Evolutionary conservation across 768 basidiomycete species (phyloP).

Genomic region (Suillus subluteus): DNA sequence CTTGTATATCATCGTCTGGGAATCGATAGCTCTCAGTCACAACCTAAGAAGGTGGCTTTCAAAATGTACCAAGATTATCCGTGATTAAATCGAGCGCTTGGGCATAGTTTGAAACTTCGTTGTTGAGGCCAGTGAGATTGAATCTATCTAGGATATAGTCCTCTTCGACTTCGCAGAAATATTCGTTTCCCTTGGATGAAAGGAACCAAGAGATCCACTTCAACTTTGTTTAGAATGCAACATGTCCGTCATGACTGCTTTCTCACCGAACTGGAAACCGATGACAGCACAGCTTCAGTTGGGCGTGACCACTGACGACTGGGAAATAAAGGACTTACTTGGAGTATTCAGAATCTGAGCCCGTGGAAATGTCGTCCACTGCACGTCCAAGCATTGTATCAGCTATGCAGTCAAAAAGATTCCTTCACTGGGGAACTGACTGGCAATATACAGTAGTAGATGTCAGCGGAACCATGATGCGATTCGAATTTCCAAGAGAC

Average conservation of each 20-base stretch:
- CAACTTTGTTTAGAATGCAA: slow-evolving; percentile 20
- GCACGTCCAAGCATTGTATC: slow-evolving; percentile 40
- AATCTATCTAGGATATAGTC: slow-evolving; percentile 98
- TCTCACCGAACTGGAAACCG: slow-evolving; percentile 31
- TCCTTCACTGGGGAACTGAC: slow-evolving; percentile 25
- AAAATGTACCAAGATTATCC: slow-evolving; percentile 84
- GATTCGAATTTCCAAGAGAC: slow-evolving; percentile 17
- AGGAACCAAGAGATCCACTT: slow-evolving; percentile 99
- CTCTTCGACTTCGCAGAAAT: slow-evolving; percentile 99
- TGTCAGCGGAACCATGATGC: slow-evolving; percentile 3
- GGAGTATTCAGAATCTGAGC: slow-evolving; percentile 95
- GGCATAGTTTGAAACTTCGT: slow-evolving; percentile 92
- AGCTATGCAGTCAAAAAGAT: slow-evolving; percentile 22
- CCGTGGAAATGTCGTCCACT: slow-evolving; percentile 90
- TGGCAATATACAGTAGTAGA: slow-evolving; percentile 20
- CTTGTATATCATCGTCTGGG: slow-evolving; percentile 91
- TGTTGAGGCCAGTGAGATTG: slow-evolving; percentile 96
- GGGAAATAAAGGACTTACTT: slow-evolving; percentile 58
- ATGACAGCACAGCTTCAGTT: slow-evolving; percentile 4
- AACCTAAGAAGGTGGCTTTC: neutral
- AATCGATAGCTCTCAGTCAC: slow-evolving; percentile 3
- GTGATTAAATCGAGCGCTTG: slow-evolving; percentile 96
- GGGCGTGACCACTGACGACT: slow-evolving; percentile 2
- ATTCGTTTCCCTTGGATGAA: slow-evolving; percentile 97
- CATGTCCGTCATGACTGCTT: slow-evolving; percentile 20